phyloP scores from a whole-genome alignment of 1,139 yeast genomes.

The Martiniozyma asiatica region DNA sequence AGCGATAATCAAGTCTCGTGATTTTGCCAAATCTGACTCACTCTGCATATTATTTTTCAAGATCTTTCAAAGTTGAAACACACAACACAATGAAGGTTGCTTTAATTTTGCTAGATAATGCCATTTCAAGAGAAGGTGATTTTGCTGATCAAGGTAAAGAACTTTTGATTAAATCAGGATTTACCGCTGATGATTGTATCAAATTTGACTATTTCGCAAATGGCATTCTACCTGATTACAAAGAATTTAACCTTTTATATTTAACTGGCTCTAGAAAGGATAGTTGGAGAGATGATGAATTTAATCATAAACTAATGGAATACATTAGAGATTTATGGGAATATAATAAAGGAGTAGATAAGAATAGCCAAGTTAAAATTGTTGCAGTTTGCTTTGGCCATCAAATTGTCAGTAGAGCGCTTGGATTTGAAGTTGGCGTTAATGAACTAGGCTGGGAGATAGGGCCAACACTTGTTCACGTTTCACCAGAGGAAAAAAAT shows the following conservation, averaged over 20 bases:
- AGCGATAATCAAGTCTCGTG: too few relatives aligned
- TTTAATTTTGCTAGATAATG: conserved; percentile 8
- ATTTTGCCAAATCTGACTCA: too few relatives aligned
- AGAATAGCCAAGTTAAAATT: conserved; percentile 31
- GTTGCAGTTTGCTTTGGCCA: conserved; percentile 82
- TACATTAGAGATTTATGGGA: conserved; percentile 25
- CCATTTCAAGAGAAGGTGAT: conserved; percentile 28
- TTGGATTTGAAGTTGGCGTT: conserved; percentile 49
- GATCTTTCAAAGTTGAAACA: too few relatives aligned
- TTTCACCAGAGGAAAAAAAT: too few relatives aligned
- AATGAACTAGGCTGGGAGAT: conserved; percentile 64
- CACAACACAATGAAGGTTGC: conserved; percentile 6
- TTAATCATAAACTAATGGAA: conserved; percentile 30
- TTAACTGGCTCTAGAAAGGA: conserved; percentile 59
- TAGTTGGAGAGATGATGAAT: conserved; percentile 29
- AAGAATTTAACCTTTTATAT: conserved; percentile 31
- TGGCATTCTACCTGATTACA: conserved; percentile 27
- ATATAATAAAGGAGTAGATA: conserved; percentile 1
- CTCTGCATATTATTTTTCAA: too few relatives aligned
- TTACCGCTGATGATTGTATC: conserved; percentile 20
- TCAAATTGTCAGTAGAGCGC: conserved; percentile 56
- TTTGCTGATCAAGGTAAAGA: conserved; percentile 37
- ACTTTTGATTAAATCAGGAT: conserved; percentile 20
- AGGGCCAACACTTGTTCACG: too few relatives aligned
- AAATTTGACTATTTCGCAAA: conserved; percentile 36